phyloP scores from a whole-genome alignment of 192 early-diverging fungal genomes.

The Coemansia sp. region DNA sequence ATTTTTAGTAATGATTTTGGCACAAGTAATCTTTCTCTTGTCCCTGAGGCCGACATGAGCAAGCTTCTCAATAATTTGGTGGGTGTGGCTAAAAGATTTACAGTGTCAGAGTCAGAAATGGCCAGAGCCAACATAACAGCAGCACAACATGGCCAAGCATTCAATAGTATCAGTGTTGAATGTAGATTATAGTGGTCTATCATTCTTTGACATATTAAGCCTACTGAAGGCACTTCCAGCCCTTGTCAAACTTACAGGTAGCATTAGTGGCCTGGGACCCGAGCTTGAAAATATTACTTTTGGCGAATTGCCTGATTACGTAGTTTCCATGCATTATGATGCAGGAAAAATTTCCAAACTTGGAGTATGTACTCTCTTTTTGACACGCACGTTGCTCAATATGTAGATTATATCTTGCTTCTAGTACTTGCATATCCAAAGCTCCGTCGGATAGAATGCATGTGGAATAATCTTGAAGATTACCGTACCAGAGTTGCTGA shows the following conservation, averaged over 20 bases:
- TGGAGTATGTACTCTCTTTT: no score
- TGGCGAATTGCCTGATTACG: not conserved
- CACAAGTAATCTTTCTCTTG: not conserved
- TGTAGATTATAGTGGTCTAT: no score
- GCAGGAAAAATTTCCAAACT: not conserved
- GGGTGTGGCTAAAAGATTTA: not conserved
- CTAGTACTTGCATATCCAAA: not conserved
- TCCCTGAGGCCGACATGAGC: not conserved
- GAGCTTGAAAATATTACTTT: not conserved
- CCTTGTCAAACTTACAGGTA: not conserved
- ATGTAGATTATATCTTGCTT: not conserved
- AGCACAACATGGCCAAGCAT: not conserved
- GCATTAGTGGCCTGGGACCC: not conserved
- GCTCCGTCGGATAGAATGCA: not conserved
- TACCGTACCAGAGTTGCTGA: not conserved
- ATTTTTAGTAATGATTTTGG: not conserved
- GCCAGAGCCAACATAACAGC: not conserved
- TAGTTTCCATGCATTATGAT: not conserved
- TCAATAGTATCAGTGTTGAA: no score
- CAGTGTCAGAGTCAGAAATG: not conserved
- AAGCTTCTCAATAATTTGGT: not conserved
- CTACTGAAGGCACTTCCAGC: not conserved
- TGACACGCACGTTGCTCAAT: not conserved
- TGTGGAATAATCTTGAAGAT: not conserved
- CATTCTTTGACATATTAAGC: not conserved